Evolutionary conservation across 2,329 filamentous ascomycete genomes (phyloP).

Genomic region (Bipolaris gigantea): DNA sequence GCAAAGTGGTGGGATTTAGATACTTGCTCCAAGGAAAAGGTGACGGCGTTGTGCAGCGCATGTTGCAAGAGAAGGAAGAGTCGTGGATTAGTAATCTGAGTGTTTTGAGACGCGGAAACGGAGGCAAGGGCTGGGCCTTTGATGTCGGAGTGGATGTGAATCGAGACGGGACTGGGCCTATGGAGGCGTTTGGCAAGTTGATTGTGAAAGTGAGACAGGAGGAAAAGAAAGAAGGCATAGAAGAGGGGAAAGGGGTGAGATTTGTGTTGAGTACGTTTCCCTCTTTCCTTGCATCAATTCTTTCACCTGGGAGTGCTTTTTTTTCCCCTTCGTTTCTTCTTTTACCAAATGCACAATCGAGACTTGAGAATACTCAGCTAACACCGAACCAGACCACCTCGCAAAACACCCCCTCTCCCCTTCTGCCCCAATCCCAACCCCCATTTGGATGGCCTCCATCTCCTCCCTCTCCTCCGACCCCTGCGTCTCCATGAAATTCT

Average conservation of each 20-base stretch:
- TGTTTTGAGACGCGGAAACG: conserved; percentile 54
- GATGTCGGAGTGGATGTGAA: conserved; percentile 84
- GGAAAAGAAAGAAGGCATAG: conserved; percentile 53
- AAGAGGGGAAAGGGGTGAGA: conserved; percentile 57
- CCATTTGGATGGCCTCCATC: conserved; percentile 68
- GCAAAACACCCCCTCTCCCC: conserved; percentile 79
- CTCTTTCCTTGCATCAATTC: neutral
- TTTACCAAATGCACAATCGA: too few relatives aligned
- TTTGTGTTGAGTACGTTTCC: conserved; percentile 68
- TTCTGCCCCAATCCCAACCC: conserved; percentile 54
- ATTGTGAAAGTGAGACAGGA: conserved; percentile 49
- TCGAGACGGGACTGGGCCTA: conserved; percentile 68
- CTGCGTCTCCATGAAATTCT: conserved; percentile 87
- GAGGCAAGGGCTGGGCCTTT: conserved; percentile 65
- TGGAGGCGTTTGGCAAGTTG: conserved; percentile 43
- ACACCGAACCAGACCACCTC: conserved; percentile 67
- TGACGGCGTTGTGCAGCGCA: conserved; percentile 42
- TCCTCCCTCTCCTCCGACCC: conserved; percentile 65
- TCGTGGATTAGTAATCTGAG: conserved; percentile 1
- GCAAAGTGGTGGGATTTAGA: conserved; percentile 74
- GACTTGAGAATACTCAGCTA: neutral
- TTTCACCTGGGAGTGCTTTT: neutral
- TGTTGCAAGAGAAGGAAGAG: conserved; percentile 54
- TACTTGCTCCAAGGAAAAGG: conserved; percentile 71
- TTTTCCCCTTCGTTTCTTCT: too few relatives aligned